Evolutionary conservation across 305 asterid species (phyloP), one percentile per base, ranked within the genome.

Genomic region (Fraxinus greggii): DNA sequence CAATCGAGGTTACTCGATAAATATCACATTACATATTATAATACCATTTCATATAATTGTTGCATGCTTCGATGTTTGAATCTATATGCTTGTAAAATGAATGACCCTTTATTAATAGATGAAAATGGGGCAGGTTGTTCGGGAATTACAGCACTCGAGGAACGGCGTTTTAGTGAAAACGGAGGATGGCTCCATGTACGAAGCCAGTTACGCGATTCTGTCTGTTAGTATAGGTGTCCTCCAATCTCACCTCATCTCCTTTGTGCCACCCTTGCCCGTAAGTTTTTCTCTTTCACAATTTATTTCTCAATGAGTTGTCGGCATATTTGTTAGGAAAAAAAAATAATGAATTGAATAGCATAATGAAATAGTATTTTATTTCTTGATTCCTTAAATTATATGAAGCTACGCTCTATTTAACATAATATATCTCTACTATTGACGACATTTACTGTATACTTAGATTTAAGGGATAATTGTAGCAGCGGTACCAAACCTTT

Each of bases 181-280:
- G 72, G 98, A 95, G 89, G 98, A 93, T 85, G 97, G 97, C 81
- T 86, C 84, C 84, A 76, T 90, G 86, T 95, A 90, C 95, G 93
- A 95, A 88, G 98, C 98, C 89, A 83, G 86, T 85, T 92, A 91
- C 87, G 90, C 90, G 78, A 86, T 93, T 86, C 88, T 95, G 91
- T 95, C 98, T 21, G 94, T 86, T 75, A 93, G 98, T 79, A 93
- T 95, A 74, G 98, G 98, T 8, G 98, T 95, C 86, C 98, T 95
- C 78, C 98, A 95, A 85, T 90, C 92, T 86, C 84, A 87, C 69
- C 97, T 93, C 78, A 92, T 95, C 86, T 88, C 92, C 85, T 89
- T 93, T 86, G 79, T 80, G 36, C 98, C 98, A 7, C 92, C 93
- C 23, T 88, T 95, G 80, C 98, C 98, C 4, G 98, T 93, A 89